Evolutionary conservation across 2,329 filamentous ascomycete species (phyloP), one percentile per base, ranked within the genome.

Genomic region (Pseudogymnoascus sp.): DNA sequence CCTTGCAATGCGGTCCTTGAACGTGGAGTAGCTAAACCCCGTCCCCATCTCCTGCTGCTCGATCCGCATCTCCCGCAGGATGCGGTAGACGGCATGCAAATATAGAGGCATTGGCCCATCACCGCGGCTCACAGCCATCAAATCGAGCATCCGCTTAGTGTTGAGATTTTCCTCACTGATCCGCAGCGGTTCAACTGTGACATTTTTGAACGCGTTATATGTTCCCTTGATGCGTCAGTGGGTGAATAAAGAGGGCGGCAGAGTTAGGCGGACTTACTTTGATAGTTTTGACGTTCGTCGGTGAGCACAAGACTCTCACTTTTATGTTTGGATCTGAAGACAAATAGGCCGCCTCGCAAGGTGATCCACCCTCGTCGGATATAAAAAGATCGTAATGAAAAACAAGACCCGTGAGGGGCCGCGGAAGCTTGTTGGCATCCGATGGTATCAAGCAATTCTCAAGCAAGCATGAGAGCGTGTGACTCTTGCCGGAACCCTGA

Each of bases 401-500:
- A 0, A 85, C 78, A 0, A 86, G 66, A 0, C 78, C 82, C 0
- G 82, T 76, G 0, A 85, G 72, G 1, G 82, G 82, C 2, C 73
- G 72, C 0, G 74, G 69, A 0, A 85, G 69, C 2, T 70, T 71
- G 0, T 79, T 80, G 1, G 80, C 69, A 2, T 72, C 65, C 0
- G 68, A 72, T 0, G 66, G 60, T 0, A 78, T 64, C 1, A 82
- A 70, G 55, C 74, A 78, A 62, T 78, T 80, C 62, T 75, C 83
- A 0, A 87, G 74, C 58, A 88, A 74, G 66, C 80, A 84, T 0
- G 82, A 80, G 2, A 85, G 73, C 0, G 84, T 86, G 63, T 87
- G 82, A 19, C 79, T 83, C 67, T 87, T 87, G 0, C 85, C 85
- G 42, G 79, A 82, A 0, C 84, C 85, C 67, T 87, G 84, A 1